Base-by-base conservation (phyloP, 106 monocot genomes). In the Platanthera zijinensis region DNA sequence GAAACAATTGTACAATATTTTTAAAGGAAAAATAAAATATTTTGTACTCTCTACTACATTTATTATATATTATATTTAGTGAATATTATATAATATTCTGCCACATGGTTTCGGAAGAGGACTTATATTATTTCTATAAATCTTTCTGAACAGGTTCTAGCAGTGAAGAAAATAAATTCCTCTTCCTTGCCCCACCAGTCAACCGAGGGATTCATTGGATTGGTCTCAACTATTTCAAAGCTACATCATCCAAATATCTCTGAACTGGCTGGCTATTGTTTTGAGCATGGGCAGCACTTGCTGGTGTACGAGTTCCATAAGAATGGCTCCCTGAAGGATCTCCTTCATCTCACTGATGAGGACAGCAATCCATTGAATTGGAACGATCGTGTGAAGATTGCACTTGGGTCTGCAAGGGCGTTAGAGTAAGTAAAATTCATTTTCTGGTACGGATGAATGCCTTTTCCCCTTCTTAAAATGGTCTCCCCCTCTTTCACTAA, bases 201-300 rank as follows among this genome's bases (percentile, higher is more conserved):
- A 59, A 76, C 84, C 64, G 86, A 91, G 28, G 83, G 88, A 46
- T 99, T 99, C 78, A 77, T 89, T 63, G 83, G 86, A 69, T 73
- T 99, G 73, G 91, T 99, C 68, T 84, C 88, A 9, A 82, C 74
- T 52, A 84, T 99, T 47, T 89, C 97, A 49, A 71, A 52, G 2
- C 30, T 99, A 48, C 91, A 85, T 59, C 97, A 99, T 81, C 91
- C 91, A 61, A 99, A 99, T 82, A 78, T 99, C 63, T 84, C 86
- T 25, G 94, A 92, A 79, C 84, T 99, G 51, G 85, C 86, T 8
- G 97, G 97, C 73, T 97, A 97, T 74, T 99, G 94, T 75, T 86
- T 78, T 62, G 97, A 99, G 78, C 79, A 91, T 79, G 90, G 92
- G 5, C 94, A 99, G 52, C 71, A 90, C 77, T 86, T 94, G 74